phyloP scores from a whole-genome alignment of 495 filamentous ascomycete genomes.

The Penicillium angulare region DNA sequence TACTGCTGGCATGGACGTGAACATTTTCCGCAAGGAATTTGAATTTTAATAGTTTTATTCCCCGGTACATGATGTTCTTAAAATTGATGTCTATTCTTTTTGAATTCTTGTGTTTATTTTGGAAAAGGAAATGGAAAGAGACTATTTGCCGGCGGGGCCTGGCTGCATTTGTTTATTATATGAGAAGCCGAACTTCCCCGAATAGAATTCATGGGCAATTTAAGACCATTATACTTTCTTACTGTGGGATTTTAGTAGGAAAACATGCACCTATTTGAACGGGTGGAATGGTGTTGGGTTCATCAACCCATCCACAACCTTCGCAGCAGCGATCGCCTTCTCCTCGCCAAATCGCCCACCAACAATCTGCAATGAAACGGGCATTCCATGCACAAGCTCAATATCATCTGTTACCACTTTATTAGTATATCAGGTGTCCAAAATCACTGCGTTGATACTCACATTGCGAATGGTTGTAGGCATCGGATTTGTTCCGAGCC shows the following conservation, averaged over 20 bases:
- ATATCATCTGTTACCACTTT: constrained; percentile 30
- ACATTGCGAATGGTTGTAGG: constrained; percentile 42
- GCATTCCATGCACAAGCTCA: constrained; percentile 46
- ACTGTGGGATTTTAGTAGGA: neutral
- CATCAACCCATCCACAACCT: constrained; percentile 33
- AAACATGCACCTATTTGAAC: neutral
- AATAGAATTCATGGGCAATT: constrained; percentile 5
- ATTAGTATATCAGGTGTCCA: constrained; percentile 5
- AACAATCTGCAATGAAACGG: constrained; percentile 55
- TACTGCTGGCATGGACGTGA: constrained; percentile 84
- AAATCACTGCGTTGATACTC: constrained; percentile 7
- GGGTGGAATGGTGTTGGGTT: constrained; percentile 18
- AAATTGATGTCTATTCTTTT: neutral
- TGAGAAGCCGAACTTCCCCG: neutral
- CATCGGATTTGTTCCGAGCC: constrained; percentile 35
- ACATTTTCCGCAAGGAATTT: constrained; percentile 79
- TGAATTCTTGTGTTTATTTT: constrained; percentile 3
- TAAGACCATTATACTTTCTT: neutral
- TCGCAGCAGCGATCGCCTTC: constrained; percentile 42
- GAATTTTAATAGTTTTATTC: constrained; percentile 58
- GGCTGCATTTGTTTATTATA: constrained; percentile 13
- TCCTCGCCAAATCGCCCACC: constrained; percentile 46
- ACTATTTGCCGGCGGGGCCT: constrained; percentile 16
- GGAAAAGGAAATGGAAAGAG: constrained; percentile 1
- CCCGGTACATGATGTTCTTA: neutral